Evolutionary conservation across 768 basidiomycete species (phyloP).

Genomic region (Russula brevipes): DNA sequence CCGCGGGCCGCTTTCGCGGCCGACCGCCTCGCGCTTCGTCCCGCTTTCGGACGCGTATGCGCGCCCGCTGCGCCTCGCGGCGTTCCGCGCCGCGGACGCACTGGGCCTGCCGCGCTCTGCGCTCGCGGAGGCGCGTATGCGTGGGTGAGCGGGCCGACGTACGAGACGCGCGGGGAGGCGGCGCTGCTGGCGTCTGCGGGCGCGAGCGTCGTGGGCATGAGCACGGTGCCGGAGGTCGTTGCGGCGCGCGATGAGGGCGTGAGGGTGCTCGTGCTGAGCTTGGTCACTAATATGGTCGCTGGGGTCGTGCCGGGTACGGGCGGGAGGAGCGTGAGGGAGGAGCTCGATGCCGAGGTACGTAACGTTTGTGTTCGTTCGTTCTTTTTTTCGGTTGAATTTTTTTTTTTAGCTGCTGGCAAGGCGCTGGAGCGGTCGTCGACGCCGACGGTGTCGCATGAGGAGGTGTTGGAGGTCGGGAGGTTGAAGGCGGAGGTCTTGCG

Average conservation of each 20-base stretch:
- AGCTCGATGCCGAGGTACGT: slow-evolving; percentile 51
- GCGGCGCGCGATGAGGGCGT: slow-evolving; percentile 72
- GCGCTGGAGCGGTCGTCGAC: slow-evolving; percentile 38
- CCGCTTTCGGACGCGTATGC: slow-evolving; percentile 85
- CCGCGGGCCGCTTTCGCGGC: slow-evolving; percentile 61
- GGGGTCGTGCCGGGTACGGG: slow-evolving; percentile 48
- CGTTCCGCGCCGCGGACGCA: slow-evolving; percentile 65
- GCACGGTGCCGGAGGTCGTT: slow-evolving; percentile 85
- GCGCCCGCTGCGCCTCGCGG: slow-evolving; percentile 57
- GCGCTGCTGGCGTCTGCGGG: slow-evolving; percentile 67
- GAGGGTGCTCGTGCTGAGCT: slow-evolving; percentile 70
- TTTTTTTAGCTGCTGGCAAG: slow-evolving; percentile 57
- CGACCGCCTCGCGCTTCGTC: slow-evolving; percentile 66
- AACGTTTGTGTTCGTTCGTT: neutral
- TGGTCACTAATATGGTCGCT: slow-evolving; percentile 79
- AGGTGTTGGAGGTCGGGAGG: slow-evolving; percentile 63
- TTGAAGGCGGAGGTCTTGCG: slow-evolving; percentile 70
- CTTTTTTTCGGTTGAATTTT: too few relatives aligned
- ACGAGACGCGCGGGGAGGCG: slow-evolving; percentile 86
- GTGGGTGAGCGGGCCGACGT: slow-evolving; percentile 87
- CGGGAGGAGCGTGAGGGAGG: slow-evolving; percentile 35
- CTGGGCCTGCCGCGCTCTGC: slow-evolving; percentile 50
- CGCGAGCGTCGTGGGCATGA: slow-evolving; percentile 93
- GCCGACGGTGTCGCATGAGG: slow-evolving; percentile 66
- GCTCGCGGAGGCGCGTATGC: slow-evolving; percentile 77